A percentile compares a stretch with the other conserved stretches of the same genome.
Conservation (phyloP, 2,329 filamentous ascomycete genomes). For the Arthrobotrys musiformis region DNA sequence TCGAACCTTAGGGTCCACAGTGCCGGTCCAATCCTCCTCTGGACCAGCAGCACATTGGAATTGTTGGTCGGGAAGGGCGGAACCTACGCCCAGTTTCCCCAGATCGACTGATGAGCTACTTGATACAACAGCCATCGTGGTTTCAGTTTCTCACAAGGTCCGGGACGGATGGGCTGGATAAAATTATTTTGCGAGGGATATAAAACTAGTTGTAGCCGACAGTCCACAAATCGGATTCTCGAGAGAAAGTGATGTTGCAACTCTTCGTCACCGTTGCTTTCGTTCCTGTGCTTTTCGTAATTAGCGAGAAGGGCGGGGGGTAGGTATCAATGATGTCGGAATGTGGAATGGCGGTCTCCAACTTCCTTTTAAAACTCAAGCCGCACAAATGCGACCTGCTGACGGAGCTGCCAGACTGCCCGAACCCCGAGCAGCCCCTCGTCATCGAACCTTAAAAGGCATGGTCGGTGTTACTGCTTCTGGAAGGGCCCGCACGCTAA, state of each 20-base stretch:
- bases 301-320: slow-evolving; percentile 7
- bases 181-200: background rate
- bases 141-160: slow-evolving; percentile 23
- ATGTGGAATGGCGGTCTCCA: slow-evolving; percentile 42
- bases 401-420: slow-evolving; percentile 35
- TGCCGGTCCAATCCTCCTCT: slow-evolving; percentile 59
- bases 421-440: slow-evolving; percentile 38
- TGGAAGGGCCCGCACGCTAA: slow-evolving; percentile 30
- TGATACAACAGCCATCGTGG: slow-evolving; percentile 45
- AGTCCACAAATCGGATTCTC: background rate
- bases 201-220: background rate
- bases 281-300: background rate
- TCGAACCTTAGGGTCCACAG: slow-evolving; percentile 56
- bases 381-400: slow-evolving; percentile 50
- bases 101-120: slow-evolving; percentile 48
- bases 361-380: slow-evolving; percentile 50
- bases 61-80: slow-evolving; percentile 52
- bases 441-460: slow-evolving; percentile 29
- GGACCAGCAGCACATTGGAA: slow-evolving; percentile 53
- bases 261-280: background rate
- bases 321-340: slow-evolving; percentile 9
- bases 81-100: slow-evolving; percentile 49
- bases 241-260: background rate
- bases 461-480: slow-evolving; percentile 14
- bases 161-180: background rate